Base-by-base conservation (phyloP, 306 rosid genomes). In the Fagus sylvatica region DNA sequence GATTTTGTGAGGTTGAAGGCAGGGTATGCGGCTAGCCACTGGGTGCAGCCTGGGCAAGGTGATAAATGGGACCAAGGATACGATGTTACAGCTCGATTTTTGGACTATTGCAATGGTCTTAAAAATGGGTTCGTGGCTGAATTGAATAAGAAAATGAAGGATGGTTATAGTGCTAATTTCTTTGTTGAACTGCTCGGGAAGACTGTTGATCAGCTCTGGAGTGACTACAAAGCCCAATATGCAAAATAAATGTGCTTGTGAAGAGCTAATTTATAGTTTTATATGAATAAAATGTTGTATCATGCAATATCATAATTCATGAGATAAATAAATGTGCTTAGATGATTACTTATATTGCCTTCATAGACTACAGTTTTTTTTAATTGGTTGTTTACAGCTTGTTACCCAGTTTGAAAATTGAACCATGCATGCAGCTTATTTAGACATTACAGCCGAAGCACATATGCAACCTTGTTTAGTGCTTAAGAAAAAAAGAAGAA, bases 71-170 rank as follows among this genome's bases (percentile, higher is more conserved):
- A 75, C 19, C 69, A 84, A 32, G 89, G 93, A 0, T 80, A 86
- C 32, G 76, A 73, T 1, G 80, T 80, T 54, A 89, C 93, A 0
- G 81, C 87, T 9, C 33, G 79, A 2, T 86, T 89, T 69, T 53
- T 89, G 17, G 83, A 85, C 22, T 87, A 83, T 12, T 85, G 82
- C 43, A 66, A 87, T 13, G 36, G 54, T 0, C 51, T 87, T 17
- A 74, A 32, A 43, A 73, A 60, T 71, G 90, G 92, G 5, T 89
- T 89, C 68, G 88, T 87, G 46, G 88, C 84, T 4, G 84, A 87
- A 36, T 66, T 84, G 46, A 86, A 91, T 82, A 55, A 53, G 70
- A 91, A 69, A 76, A 11, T 83, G 88, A 83, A 66, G 66, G 48
- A 2, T 19, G 73, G 69, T 32, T 91, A 86, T 34, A 83, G 37